Conservation (phyloP, 2,329 filamentous ascomycete species). For the Aureobasidium zeae region DNA sequence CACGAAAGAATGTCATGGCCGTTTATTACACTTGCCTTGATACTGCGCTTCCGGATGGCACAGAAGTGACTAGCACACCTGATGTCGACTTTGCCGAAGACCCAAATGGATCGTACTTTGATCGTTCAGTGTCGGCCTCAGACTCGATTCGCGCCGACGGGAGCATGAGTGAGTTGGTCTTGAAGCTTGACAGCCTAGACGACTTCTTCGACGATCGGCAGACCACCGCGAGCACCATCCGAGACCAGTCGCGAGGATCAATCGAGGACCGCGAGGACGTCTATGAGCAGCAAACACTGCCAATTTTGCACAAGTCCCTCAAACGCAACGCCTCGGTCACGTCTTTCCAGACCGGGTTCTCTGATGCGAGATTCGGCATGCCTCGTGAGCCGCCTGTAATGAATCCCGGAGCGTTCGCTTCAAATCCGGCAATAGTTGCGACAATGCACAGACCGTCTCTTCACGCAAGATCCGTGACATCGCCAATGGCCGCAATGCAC, state of each 20-base stretch:
- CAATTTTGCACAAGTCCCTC: conserved; percentile 76
- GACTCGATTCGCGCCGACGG: conserved; percentile 57
- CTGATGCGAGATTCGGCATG: conserved; percentile 51
- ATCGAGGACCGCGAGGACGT: conserved; percentile 63
- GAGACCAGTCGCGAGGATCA: conserved; percentile 16
- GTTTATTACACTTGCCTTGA: conserved; percentile 85
- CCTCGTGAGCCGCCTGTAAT: conserved; percentile 45
- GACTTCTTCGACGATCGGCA: conserved; percentile 46
- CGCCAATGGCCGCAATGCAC: conserved; percentile 43
- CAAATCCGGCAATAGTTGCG: conserved; percentile 29
- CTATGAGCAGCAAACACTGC: conserved; percentile 87
- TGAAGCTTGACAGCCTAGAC: conserved; percentile 46
- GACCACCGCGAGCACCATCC: conserved; percentile 21
- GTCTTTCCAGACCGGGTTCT: conserved; percentile 81
- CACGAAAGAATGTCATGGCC: conserved; percentile 84
- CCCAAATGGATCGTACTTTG: conserved; percentile 65
- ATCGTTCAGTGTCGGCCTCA: conserved; percentile 83
- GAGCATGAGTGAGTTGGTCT: conserved; percentile 73
- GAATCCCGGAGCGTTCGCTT: conserved; percentile 49
- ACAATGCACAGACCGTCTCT: conserved; percentile 58
- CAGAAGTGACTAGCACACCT: conserved; percentile 60
- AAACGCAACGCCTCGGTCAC: conserved; percentile 60
- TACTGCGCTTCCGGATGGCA: conserved; percentile 29
- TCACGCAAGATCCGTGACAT: conserved; percentile 77
- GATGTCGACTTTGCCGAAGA: conserved; percentile 92